Conservation (phyloP, 805 yeast species). For the Scheffersomyces spartinae region DNA sequence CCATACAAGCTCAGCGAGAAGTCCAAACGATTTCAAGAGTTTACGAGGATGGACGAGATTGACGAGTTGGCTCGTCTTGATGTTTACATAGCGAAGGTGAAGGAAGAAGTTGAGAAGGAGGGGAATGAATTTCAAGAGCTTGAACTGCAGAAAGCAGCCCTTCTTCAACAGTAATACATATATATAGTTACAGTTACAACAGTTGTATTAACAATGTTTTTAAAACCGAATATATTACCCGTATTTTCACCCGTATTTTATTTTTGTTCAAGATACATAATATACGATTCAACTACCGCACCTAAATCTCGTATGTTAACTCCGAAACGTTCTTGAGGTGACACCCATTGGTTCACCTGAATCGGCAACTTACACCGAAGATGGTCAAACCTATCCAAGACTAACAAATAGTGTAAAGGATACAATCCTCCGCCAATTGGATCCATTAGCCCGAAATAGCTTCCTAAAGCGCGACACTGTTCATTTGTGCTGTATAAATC, state of each 20-base stretch:
- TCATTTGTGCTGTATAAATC: constrained; percentile 1
- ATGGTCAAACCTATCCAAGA: constrained; percentile 7
- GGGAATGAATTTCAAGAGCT: constrained; percentile 26
- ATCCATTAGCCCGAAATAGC: constrained; percentile 15
- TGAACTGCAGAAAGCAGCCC: no score
- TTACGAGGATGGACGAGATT: constrained; percentile 24
- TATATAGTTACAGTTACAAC: no score
- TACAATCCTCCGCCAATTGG: constrained; percentile 27
- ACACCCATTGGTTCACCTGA: constrained; percentile 6
- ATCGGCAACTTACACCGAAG: constrained; percentile 11
- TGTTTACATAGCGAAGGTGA: constrained; percentile 24
- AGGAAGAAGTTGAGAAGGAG: constrained; percentile 29
- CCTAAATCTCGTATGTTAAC: no score
- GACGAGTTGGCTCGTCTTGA: constrained; percentile 32
- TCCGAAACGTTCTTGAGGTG: constrained; percentile 12
- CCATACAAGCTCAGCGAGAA: constrained; percentile 24
- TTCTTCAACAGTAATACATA: no score
- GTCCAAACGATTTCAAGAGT: constrained; percentile 29
- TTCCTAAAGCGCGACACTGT: constrained; percentile 12
- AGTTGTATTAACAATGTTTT: no score
- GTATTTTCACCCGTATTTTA: no score
- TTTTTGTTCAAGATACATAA: no score
- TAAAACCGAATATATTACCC: no score
- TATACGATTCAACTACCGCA: no score
- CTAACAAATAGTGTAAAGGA: constrained; percentile 18